These are phyloP conservation scores for Amanita rubescens DNA, from an alignment of 768 basidiomycete species.

Conservation along the genomic window DNA sequence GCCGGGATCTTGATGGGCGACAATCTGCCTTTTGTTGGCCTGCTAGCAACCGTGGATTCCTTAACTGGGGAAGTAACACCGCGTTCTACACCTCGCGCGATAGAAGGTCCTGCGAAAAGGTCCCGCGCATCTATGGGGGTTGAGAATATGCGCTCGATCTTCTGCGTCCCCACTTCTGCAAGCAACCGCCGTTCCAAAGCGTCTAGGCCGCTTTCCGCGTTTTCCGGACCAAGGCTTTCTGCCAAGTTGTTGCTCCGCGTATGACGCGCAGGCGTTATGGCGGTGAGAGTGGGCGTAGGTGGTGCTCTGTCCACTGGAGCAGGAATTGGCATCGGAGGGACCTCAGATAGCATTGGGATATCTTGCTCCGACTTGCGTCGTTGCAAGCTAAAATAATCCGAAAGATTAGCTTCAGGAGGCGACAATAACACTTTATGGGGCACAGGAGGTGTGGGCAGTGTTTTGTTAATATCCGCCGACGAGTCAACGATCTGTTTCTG, in stretches of 20 bases:
- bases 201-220: slow-evolving; percentile 53
- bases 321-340: slow-evolving; percentile 5
- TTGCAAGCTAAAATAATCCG: slow-evolving; percentile 24
- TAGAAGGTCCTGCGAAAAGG: slow-evolving; percentile 16
- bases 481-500: neutral
- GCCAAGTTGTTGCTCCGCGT: slow-evolving; percentile 13
- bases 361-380: slow-evolving; percentile 4
- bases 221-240: slow-evolving; percentile 6
- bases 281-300: slow-evolving; percentile 46
- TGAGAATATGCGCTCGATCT: slow-evolving; percentile 26
- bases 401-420: neutral
- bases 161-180: slow-evolving; percentile 68
- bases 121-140: slow-evolving; percentile 24
- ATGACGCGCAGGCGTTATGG: slow-evolving; percentile 18
- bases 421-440: slow-evolving; percentile 16
- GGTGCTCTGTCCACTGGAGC: slow-evolving; percentile 31
- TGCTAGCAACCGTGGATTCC: slow-evolving; percentile 7
- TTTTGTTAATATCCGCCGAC: slow-evolving; percentile 38
- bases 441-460: slow-evolving; percentile 51
- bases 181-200: slow-evolving; percentile 63
- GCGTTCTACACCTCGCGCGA: neutral
- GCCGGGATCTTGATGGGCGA: slow-evolving; percentile 20
- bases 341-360: neutral
- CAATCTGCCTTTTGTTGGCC: slow-evolving; percentile 4
- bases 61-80: neutral